Evolutionary conservation across 164 flowering plant genomes (phyloP).

Genomic region (Litsea cubeba): DNA sequence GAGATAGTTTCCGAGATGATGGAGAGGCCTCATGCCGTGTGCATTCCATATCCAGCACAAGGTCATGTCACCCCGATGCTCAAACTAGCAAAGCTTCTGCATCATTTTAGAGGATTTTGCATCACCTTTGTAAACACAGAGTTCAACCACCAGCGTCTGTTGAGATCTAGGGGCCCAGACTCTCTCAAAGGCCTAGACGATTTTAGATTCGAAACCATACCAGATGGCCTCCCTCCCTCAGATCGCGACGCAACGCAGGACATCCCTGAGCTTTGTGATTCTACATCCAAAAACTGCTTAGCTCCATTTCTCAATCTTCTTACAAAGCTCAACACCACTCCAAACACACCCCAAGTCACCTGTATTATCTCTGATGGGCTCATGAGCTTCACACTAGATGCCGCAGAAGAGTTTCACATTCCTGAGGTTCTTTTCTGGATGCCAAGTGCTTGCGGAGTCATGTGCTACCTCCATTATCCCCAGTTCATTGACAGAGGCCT

Average conservation of each 20-base stretch:
- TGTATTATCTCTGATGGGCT: neutral
- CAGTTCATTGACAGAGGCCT: neutral
- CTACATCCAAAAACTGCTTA: slow-evolving; percentile 19
- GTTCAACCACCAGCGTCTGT: slow-evolving; percentile 46
- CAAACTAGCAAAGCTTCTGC: slow-evolving; percentile 46
- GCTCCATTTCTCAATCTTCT: slow-evolving; percentile 31
- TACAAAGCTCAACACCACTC: slow-evolving; percentile 16
- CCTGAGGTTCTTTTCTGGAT: neutral
- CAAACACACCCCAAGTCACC: neutral
- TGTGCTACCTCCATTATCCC: neutral
- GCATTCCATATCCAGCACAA: slow-evolving; percentile 52
- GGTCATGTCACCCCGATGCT: slow-evolving; percentile 57
- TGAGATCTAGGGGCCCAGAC: slow-evolving; percentile 37
- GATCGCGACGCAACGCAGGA: slow-evolving; percentile 46
- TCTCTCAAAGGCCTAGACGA: slow-evolving; percentile 23
- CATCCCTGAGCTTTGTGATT: slow-evolving; percentile 31
- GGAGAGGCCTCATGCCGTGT: slow-evolving; percentile 43
- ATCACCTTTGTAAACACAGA: slow-evolving; percentile 60
- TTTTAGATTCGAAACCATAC: slow-evolving; percentile 51
- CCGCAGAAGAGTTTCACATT: neutral
- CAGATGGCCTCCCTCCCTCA: slow-evolving; percentile 58
- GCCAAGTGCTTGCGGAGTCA: neutral
- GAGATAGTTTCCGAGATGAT: too few relatives aligned
- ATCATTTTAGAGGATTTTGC: slow-evolving; percentile 46
- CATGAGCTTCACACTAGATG: neutral